Evolutionary conservation across 306 rosid species (phyloP), one percentile per base, ranked within the genome.

Genomic region (Trifolium repens): DNA sequence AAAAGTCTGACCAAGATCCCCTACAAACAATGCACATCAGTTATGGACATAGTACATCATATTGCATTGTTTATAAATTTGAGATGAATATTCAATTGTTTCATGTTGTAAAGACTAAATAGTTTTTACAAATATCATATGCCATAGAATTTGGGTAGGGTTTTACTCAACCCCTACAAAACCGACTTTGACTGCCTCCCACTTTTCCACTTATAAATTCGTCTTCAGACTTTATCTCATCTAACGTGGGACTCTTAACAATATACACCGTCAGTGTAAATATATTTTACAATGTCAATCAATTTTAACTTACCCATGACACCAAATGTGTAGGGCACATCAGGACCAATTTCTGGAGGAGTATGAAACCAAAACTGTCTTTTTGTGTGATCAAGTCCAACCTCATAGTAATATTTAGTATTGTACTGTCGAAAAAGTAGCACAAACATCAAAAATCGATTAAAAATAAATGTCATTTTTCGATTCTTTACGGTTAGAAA

Each of bases 1-100:
- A 81, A 62, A 91, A 37, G 73, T 94, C 89, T 94, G 98, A 71
- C 98, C 97, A 73, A 94, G 90, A 82, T 91, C 96, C 87, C 98
- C 96, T 87, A 74, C 74, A 79, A 39, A 81, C 14, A 43, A 84
- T 54, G 68, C 57, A 32, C 14, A 35, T n/a, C 22, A 73, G 10
- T 58, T 77, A 4, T 19, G 2, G 16, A 14, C 16, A 47, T 14
- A 4, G 5, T 11, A 46, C 6, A 32, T 32, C 1, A 44, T 13
- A 46, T 16, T 39, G 50, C 72, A 69, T 15, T 49, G 22, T 69
- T 17, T 17, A 17, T 17, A 17, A 17, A 17, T 17, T 17, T 17
- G 19, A 17, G 19, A 17, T 17, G 0, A 17, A 17, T 17, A 17
- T 17, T 17, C 19, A 17, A 17, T 17, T 17, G 19, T 17, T 17